phyloP scores from a whole-genome alignment of 164 flowering plant genomes.

The Aristolochia fimbriata region DNA sequence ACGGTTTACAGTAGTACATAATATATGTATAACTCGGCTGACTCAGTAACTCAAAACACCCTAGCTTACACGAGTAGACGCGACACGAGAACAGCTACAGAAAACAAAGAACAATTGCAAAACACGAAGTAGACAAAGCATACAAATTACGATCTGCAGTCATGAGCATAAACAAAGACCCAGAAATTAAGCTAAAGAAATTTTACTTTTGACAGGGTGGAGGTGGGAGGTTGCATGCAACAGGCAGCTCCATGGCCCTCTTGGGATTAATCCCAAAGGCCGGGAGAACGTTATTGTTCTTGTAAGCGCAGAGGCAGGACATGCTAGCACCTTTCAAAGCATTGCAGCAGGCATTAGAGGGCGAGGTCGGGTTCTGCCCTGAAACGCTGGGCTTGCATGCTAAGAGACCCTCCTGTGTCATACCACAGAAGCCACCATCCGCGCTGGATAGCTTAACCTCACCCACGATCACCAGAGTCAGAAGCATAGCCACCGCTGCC shows the following conservation, averaged over 20 bases:
- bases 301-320: constrained; percentile 32
- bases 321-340: constrained; percentile 29
- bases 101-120: no score
- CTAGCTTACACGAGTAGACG: no score
- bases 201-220: constrained; percentile 8
- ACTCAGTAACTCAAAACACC: no score
- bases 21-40: no score
- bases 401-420: constrained; percentile 20
- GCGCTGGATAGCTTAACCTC: background rate
- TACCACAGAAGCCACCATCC: constrained; percentile 15
- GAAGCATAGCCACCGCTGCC: constrained; percentile 6
- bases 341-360: constrained; percentile 27
- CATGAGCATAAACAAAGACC: no score
- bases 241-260: constrained; percentile 40
- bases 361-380: constrained; percentile 13
- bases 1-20: no score
- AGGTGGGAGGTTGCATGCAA: constrained; percentile 21
- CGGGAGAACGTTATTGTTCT: constrained; percentile 17
- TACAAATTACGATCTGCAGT: no score
- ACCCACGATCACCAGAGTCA: constrained; percentile 6
- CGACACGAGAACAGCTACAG: no score
- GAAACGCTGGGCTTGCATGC: constrained; percentile 33
- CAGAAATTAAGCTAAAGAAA: background rate
- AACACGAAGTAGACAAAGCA: no score
- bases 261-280: constrained; percentile 27